Conservation (phyloP, 768 basidiomycete species). For the Boletus edulis region DNA sequence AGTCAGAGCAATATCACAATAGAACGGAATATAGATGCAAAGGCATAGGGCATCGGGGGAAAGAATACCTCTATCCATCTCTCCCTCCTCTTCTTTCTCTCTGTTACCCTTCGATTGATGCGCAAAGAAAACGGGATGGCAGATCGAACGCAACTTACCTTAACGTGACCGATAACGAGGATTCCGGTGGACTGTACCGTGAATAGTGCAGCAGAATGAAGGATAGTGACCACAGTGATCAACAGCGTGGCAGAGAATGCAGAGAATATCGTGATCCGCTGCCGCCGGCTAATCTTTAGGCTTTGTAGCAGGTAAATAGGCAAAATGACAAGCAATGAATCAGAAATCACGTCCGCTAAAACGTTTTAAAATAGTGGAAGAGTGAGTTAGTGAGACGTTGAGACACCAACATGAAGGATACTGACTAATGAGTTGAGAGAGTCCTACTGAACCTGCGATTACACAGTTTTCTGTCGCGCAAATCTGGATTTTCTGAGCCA, state of each 20-base stretch:
- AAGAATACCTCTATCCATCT: too few species aligned
- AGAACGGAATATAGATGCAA: too few species aligned
- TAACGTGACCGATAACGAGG: slow-evolving; percentile 23
- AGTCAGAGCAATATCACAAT: not conserved
- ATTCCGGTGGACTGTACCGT: not conserved
- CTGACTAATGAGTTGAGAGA: slow-evolving; percentile 25
- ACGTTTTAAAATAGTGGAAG: too few species aligned
- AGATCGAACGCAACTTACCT: slow-evolving; percentile 11
- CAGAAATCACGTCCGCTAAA: slow-evolving; percentile 23
- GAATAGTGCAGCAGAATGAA: slow-evolving; percentile 17
- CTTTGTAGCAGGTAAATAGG: slow-evolving; percentile 13
- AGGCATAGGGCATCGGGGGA: too few species aligned
- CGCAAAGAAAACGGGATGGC: not conserved
- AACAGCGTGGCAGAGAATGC: slow-evolving; percentile 20
- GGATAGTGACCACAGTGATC: slow-evolving; percentile 20
- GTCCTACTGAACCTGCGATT: not conserved
- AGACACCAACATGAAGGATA: not conserved
- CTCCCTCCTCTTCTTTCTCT: too few species aligned
- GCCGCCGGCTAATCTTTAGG: slow-evolving; percentile 3
- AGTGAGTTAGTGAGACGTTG: too few species aligned
- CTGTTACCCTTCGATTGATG: too few species aligned
- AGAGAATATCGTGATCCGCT: slow-evolving; percentile 17
- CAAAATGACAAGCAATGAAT: slow-evolving; percentile 15
- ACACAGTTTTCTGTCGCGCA: slow-evolving; percentile 4
- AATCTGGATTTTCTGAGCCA: slow-evolving; percentile 14